Conservation (phyloP, 2,329 filamentous ascomycete genomes). For the Xenosphaeropsis pyriputrescens region DNA sequence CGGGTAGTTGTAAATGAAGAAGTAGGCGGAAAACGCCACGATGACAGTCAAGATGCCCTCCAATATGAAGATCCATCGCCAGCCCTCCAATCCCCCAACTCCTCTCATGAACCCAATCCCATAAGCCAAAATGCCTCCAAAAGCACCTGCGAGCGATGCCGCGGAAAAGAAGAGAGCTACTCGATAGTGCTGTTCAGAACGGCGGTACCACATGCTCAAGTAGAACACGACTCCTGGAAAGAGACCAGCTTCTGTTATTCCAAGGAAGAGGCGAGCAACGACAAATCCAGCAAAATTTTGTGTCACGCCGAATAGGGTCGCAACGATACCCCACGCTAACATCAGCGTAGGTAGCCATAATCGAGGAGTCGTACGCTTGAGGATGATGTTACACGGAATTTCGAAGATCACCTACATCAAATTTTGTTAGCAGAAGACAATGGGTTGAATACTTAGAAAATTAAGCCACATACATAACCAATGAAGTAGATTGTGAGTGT, state of each 20-base stretch:
- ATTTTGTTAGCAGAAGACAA: background rate
- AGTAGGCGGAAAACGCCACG: slow-evolving; percentile 32
- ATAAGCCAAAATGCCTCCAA: slow-evolving; percentile 49
- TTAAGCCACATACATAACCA: background rate
- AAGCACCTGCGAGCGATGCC: slow-evolving; percentile 46
- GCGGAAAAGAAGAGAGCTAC: slow-evolving; percentile 48
- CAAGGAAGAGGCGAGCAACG: slow-evolving; percentile 38
- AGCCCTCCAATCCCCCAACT: slow-evolving; percentile 37
- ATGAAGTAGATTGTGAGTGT: background rate
- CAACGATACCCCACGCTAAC: slow-evolving; percentile 31
- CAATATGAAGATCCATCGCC: slow-evolving; percentile 47
- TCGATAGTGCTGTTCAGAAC: slow-evolving; percentile 42
- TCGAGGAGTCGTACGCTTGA: slow-evolving; percentile 29
- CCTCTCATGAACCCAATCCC: slow-evolving; percentile 50
- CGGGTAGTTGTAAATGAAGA: slow-evolving; percentile 54
- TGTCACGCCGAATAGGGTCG: slow-evolving; percentile 36
- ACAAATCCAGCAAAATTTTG: slow-evolving; percentile 37
- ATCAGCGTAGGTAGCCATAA: slow-evolving; percentile 32
- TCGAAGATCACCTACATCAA: slow-evolving; percentile 20
- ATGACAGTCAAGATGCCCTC: slow-evolving; percentile 40
- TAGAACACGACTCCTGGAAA: slow-evolving; percentile 45
- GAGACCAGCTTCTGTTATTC: slow-evolving; percentile 40
- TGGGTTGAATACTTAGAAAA: background rate
- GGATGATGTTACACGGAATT: slow-evolving; percentile 28
- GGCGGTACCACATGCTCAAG: slow-evolving; percentile 49